phyloP scores from a whole-genome alignment of 768 basidiomycete genomes.

The Pulveroboletus sp. region DNA sequence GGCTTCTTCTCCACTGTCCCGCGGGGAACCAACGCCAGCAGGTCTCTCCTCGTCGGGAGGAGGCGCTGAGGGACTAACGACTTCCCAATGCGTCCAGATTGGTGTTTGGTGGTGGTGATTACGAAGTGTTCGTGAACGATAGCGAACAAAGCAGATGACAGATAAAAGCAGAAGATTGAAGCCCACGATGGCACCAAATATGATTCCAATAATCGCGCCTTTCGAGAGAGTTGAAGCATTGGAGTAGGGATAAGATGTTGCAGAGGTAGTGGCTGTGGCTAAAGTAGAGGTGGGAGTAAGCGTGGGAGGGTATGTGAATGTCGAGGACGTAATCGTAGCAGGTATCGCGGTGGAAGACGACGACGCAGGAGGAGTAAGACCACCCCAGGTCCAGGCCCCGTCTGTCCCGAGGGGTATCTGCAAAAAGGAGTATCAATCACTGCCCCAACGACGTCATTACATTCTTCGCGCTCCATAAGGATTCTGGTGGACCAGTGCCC shows the following conservation, averaged over 20 bases:
- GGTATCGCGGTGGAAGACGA: constrained; percentile 29
- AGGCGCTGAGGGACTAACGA: constrained; percentile 32
- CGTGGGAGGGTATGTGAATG: constrained; percentile 27
- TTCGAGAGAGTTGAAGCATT: constrained; percentile 31
- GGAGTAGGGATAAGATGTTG: constrained; percentile 21
- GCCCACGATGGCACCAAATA: constrained; percentile 53
- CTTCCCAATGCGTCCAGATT: constrained; percentile 44
- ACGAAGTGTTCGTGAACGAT: constrained; percentile 19
- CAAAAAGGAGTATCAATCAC: constrained; percentile 11
- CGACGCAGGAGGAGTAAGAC: constrained; percentile 62
- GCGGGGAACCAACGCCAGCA: constrained; percentile 65
- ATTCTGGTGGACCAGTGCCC: neutral
- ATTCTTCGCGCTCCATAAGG: constrained; percentile 1
- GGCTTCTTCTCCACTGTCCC: constrained; percentile 68
- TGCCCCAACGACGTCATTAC: constrained; percentile 6
- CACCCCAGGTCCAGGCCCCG: constrained; percentile 70
- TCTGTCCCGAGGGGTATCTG: constrained; percentile 72
- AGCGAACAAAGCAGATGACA: constrained; percentile 32
- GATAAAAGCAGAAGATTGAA: constrained; percentile 56
- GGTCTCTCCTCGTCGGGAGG: constrained; percentile 32
- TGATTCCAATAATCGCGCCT: constrained; percentile 32
- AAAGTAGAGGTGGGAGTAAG: constrained; percentile 27
- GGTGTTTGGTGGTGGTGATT: constrained; percentile 24
- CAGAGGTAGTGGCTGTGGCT: constrained; percentile 24
- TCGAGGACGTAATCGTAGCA: constrained; percentile 25